phyloP scores from a whole-genome alignment of 1,284 basidiomycete genomes.

The Ustilago cynodontis region DNA sequence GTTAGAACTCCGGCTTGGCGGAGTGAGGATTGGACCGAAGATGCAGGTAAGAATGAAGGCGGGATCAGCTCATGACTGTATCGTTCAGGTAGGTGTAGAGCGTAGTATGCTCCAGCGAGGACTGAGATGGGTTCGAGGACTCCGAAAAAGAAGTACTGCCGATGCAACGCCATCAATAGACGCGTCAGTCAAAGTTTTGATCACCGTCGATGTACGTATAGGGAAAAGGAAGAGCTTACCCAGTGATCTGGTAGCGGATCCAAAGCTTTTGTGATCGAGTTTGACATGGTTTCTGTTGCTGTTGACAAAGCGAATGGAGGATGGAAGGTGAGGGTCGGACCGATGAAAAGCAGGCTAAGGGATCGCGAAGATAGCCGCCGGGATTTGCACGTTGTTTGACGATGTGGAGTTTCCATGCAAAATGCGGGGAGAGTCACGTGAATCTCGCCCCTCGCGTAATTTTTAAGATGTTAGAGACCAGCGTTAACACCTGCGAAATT shows the following conservation, averaged over 20 bases:
- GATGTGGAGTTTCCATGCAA: conserved; percentile 11
- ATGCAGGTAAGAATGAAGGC: conserved; percentile 35
- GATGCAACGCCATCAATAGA: not conserved
- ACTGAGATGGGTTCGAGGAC: conserved; percentile 59
- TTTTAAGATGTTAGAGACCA: conserved; percentile 1
- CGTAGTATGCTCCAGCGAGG: conserved; percentile 52
- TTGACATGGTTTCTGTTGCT: conserved; percentile 9
- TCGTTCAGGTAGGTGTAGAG: conserved; percentile 46
- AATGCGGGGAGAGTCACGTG: conserved; percentile 13
- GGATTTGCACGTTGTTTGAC: not conserved
- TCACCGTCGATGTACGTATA: not conserved
- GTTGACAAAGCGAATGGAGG: not conserved
- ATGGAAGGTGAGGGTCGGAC: not conserved
- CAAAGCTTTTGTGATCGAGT: not conserved
- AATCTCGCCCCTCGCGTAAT: not conserved
- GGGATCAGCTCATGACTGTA: conserved; percentile 59
- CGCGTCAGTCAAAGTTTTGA: not conserved
- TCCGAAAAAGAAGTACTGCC: conserved; percentile 61
- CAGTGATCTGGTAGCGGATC: conserved; percentile 48
- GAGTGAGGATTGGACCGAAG: conserved; percentile 25
- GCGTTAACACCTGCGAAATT: not conserved
- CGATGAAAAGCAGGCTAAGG: not conserved
- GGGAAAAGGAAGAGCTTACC: conserved; percentile 14
- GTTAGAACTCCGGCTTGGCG: conserved; percentile 29
- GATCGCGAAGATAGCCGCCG: not conserved